phyloP scores from a whole-genome alignment of 192 early-diverging fungal genomes.

The Pilaira anomala region DNA sequence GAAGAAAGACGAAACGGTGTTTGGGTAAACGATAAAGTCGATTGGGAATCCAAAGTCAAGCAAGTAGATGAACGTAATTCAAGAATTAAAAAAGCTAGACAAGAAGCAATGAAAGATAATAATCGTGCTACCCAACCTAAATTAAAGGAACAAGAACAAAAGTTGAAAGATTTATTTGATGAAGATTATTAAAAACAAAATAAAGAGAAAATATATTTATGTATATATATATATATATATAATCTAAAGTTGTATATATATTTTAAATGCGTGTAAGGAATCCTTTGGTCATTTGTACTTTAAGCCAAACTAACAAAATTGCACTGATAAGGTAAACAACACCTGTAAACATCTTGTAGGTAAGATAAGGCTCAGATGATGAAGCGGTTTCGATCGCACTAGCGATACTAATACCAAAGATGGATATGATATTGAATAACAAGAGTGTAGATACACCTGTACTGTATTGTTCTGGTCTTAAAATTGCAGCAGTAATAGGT shows the following conservation, averaged over 20 bases:
- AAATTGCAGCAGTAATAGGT: slow-evolving; percentile 22
- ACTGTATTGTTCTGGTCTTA: slow-evolving; percentile 22
- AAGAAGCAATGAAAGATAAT: slow-evolving; percentile 19
- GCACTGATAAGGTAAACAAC: slow-evolving; percentile 13
- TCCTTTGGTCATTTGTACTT: slow-evolving; percentile 1
- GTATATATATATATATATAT: too few species aligned
- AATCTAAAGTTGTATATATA: too few species aligned
- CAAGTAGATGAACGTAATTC: slow-evolving; percentile 3
- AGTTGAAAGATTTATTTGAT: slow-evolving; percentile 19
- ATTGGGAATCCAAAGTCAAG: slow-evolving; percentile 13
- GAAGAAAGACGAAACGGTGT: slow-evolving; percentile 12
- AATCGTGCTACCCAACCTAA: neutral
- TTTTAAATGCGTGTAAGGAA: too few species aligned
- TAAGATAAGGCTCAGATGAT: slow-evolving; percentile 24
- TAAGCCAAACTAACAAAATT: slow-evolving; percentile 1
- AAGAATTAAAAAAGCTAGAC: slow-evolving; percentile 8
- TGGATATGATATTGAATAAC: slow-evolving; percentile 25
- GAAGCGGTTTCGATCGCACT: slow-evolving; percentile 31
- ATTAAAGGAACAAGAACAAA: neutral
- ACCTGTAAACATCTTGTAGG: slow-evolving; percentile 44
- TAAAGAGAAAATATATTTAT: neutral
- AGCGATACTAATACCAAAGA: slow-evolving; percentile 34
- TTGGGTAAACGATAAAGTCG: slow-evolving; percentile 14
- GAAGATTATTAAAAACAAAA: slow-evolving; percentile 9
- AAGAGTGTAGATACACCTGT: slow-evolving; percentile 26